Base-by-base conservation (phyloP, 345 rosid genomes). In the Physaria fendleri region DNA sequence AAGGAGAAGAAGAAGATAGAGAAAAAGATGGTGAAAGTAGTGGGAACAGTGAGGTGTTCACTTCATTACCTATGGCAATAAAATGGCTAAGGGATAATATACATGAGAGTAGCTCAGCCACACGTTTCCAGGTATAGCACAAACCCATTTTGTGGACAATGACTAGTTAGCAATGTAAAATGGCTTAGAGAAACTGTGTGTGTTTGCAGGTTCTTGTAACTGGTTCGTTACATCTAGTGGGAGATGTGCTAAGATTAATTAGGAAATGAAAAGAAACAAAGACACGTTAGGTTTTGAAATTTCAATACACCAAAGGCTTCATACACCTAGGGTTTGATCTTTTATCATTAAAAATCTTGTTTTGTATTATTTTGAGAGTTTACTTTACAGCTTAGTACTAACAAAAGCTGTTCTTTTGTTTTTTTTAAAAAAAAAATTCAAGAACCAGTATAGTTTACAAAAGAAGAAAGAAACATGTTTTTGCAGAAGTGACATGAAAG, bases 191-290 rank as follows among this genome's bases (percentile, higher is more conserved):
- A 42, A 5, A 0, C 2, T 39, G 3, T 56, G 23, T 29, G 7
- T 59, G 41, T 52, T 47, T 29, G 73, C 71, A 86, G 97, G 96
- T 94, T 41, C 95, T 94, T 17, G 95, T 90, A 32, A 72, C 96
- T 2, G 96, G 97, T 21, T 94, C 99, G 2, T 74, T 94, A 54
- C 95, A 90, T 62, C 96, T 93, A 3, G 84, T 93, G 59, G 99
- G 99, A 3, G 99, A 94, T 61, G 88, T 81, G 16, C 62, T 94
- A 77, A 81, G 77, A 76, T 76, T 83, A 59, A 54, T 93, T 65
- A 93, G 82, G 81, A 85, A 78, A 65, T 71, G 62, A 71, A 39
- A 20, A 18, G 17, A 13, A 39, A 20, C 56, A 27, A 6, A 54
- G 25, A 38, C 9, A 32, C 24, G 10, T 33, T 35, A 14, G 5